Evolutionary conservation across 441 rosid genomes (phyloP).

Genomic region (Adansonia grandidieri): DNA sequence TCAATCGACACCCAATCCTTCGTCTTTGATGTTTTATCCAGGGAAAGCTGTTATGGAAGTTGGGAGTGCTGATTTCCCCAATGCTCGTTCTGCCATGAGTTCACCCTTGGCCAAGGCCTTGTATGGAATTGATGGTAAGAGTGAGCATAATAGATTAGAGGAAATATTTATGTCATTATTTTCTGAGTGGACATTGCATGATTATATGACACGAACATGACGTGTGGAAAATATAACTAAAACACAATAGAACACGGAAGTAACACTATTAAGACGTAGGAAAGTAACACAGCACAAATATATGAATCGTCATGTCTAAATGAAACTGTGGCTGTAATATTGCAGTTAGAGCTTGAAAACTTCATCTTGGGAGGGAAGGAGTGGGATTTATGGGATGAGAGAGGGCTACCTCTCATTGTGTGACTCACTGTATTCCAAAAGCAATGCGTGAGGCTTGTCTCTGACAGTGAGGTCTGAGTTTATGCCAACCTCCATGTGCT

Average conservation of each 20-base stretch:
- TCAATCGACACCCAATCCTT: conserved; percentile 93
- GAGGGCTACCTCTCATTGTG: not conserved
- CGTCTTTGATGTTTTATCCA: conserved; percentile 93
- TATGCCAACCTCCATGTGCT: no score
- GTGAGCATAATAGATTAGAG: no score
- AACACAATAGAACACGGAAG: no score
- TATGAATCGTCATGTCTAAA: not conserved
- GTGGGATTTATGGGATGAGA: not conserved
- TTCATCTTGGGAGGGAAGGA: not conserved
- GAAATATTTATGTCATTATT: no score
- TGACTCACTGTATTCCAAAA: not conserved
- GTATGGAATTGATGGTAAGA: conserved; percentile 74
- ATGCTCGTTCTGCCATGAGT: conserved; percentile 71
- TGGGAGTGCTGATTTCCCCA: conserved; percentile 93
- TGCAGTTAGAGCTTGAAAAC: not conserved
- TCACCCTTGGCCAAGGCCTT: conserved; percentile 81
- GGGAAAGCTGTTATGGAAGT: conserved; percentile 91
- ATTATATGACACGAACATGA: no score
- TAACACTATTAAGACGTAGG: no score
- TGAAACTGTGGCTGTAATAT: not conserved
- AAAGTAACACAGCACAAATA: no score
- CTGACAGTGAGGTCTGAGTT: not conserved
- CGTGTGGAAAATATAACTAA: no score
- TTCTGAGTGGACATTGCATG: no score
- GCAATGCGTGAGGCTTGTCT: no score